Evolutionary conservation across 176 grass and related monocot species (phyloP), one percentile per base, ranked within the genome.

Genomic region (Lolium perenne): DNA sequence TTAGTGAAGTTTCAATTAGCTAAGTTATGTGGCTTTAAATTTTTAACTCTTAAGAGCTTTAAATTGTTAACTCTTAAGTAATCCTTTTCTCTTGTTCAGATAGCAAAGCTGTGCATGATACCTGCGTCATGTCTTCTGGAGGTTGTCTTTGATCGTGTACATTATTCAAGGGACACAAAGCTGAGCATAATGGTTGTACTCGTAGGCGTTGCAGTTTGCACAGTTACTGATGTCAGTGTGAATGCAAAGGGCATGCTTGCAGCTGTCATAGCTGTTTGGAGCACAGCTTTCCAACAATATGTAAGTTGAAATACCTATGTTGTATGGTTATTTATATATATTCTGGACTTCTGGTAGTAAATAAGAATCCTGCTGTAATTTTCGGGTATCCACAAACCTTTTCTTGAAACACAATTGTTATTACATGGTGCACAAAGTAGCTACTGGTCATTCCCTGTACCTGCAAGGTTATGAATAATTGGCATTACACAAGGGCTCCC

Each of bases 71-170:
- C 6, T 78, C 71, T 61, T 86, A 14, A 87, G 21, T 70, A 48
- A 83, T 80, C 70, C 2, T 17, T 75, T 70, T 80, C 0, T 32
- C 62, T 60, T 81, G 70, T 77, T 63, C 90, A 98, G 96, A 95
- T 98, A 82, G 91, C 96, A 59, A 98, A 98, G 81, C 76, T 98
- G 38, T 94, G 93, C 80, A 98, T 95, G 93, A 98, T 98, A 89
- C 96, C 96, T 40, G 96, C 91, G n/a, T 98, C 93, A 82, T 98
- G 96, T 78, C 93, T 98, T 89, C 88, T 98, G 56, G 96, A 95
- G 77, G 91, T 95, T 83, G 87, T 91, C 63, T 98, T 98, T 58
- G 96, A 98, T 78, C 92, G 94, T 49, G 89, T 98, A 20, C 93
- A 83, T 74, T 98, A 98, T 68, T 95, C 93, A 11, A 71, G 75